Conservation (phyloP, 495 filamentous ascomycete genomes). For the Aspergillus wentii region DNA sequence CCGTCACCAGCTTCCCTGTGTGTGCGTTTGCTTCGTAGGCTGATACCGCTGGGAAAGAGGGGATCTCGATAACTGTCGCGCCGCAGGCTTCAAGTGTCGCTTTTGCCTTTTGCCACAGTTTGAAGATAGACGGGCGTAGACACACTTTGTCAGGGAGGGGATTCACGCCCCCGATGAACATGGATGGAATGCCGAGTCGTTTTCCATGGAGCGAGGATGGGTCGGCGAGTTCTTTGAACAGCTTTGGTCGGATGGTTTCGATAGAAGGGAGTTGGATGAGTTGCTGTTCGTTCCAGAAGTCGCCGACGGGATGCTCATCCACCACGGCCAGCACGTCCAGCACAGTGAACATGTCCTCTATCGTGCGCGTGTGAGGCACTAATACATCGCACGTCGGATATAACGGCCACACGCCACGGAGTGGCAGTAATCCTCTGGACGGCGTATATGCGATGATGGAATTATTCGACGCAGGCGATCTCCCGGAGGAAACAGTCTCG, state of each 20-base stretch:
- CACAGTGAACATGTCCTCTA: slow-evolving; percentile 24
- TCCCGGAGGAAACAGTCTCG: slow-evolving; percentile 34
- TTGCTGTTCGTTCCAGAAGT: slow-evolving; percentile 31
- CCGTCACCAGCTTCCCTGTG: slow-evolving; percentile 23
- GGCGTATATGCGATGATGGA: slow-evolving; percentile 33
- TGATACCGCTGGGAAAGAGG: slow-evolving; percentile 28
- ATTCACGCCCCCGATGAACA: slow-evolving; percentile 28
- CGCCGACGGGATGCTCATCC: slow-evolving; percentile 20
- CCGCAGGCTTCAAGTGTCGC: slow-evolving; percentile 20
- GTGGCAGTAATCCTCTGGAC: slow-evolving; percentile 28
- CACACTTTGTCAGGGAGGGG: slow-evolving; percentile 17
- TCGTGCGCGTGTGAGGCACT: slow-evolving; percentile 30
- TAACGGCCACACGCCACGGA: slow-evolving; percentile 30
- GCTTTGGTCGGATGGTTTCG: slow-evolving; percentile 17
- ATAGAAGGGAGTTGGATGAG: slow-evolving; percentile 22
- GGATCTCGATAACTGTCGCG: slow-evolving; percentile 27
- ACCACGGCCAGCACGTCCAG: slow-evolving; percentile 26
- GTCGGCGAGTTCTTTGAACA: slow-evolving; percentile 16
- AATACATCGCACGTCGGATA: slow-evolving; percentile 34
- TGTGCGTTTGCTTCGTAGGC: slow-evolving; percentile 25
- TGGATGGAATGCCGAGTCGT: slow-evolving; percentile 26
- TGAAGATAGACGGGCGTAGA: slow-evolving; percentile 23
- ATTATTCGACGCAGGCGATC: slow-evolving; percentile 34
- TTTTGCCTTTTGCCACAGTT: slow-evolving; percentile 25
- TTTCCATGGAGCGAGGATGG: slow-evolving; percentile 18